Evolutionary conservation across 2,329 filamentous ascomycete species (phyloP).

Genomic region (Elsinoe ampelina): DNA sequence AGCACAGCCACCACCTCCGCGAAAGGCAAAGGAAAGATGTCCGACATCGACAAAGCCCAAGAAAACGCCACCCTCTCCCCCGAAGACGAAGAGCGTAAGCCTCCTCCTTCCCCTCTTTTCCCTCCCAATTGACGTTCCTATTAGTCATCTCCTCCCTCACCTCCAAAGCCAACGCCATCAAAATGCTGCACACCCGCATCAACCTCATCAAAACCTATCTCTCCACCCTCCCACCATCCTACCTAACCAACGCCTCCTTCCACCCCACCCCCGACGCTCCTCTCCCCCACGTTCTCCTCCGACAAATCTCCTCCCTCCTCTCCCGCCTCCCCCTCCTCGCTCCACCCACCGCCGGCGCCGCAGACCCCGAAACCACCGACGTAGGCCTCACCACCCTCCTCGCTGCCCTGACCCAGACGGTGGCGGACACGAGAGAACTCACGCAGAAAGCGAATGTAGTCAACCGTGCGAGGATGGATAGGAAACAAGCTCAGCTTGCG

Average conservation of each 20-base stretch:
- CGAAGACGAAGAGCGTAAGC: slow-evolving; percentile 55
- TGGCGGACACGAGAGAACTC: slow-evolving; percentile 61
- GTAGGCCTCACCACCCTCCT: slow-evolving; percentile 70
- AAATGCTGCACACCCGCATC: slow-evolving; percentile 66
- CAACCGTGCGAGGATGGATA: slow-evolving; percentile 30
- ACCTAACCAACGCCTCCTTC: slow-evolving; percentile 42
- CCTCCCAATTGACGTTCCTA: slow-evolving; percentile 17
- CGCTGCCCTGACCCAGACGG: slow-evolving; percentile 62
- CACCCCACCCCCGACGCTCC: slow-evolving; percentile 25
- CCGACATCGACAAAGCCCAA: slow-evolving; percentile 23
- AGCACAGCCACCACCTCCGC: slow-evolving; percentile 12
- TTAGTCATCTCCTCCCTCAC: slow-evolving; percentile 62
- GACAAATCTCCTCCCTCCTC: slow-evolving; percentile 78
- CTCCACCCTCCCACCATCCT: slow-evolving; percentile 57
- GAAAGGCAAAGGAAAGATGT: slow-evolving; percentile 32
- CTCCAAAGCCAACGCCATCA: slow-evolving; percentile 84
- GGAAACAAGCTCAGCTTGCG: background rate
- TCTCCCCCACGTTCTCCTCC: slow-evolving; percentile 62
- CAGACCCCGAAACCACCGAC: slow-evolving; percentile 50
- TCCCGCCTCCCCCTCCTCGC: slow-evolving; percentile 73
- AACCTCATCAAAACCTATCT: slow-evolving; percentile 59
- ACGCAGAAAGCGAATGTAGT: slow-evolving; percentile 59
- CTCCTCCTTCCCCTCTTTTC: background rate
- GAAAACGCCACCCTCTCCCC: slow-evolving; percentile 38
- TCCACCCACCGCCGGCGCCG: slow-evolving; percentile 64